These are phyloP conservation scores for Saturnispora saitoi DNA, from an alignment of 805 yeast genomes.

Conservation along the genomic window DNA sequence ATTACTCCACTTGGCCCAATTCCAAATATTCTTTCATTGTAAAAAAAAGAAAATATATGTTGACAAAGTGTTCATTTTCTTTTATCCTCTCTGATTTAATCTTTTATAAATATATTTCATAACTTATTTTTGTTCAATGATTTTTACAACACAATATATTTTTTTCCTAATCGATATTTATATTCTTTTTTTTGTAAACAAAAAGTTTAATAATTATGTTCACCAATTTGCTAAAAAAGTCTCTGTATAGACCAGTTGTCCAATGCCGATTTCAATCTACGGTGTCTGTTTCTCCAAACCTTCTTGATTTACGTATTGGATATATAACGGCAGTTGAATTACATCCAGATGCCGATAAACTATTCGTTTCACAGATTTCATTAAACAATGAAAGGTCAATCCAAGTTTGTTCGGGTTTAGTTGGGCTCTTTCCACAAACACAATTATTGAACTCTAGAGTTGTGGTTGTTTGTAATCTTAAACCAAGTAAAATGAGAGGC, in stretches of 20 bases:
- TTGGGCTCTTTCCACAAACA: conserved; percentile 33
- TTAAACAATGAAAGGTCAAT: conserved; percentile 8
- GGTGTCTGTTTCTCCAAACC: conserved; percentile 14
- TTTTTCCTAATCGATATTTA: no score
- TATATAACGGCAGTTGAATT: conserved; percentile 34
- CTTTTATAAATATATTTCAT: neutral
- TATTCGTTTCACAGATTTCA: conserved; percentile 46
- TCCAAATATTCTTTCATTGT: conserved; percentile 56
- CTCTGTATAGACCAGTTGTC: neutral
- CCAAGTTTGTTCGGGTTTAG: conserved; percentile 55
- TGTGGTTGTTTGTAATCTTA: conserved; percentile 49
- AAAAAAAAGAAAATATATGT: conserved; percentile 1
- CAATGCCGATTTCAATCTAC: conserved; percentile 5
- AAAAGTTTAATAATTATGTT: neutral
- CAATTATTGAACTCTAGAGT: conserved; percentile 35
- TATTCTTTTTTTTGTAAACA: no score
- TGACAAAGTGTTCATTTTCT: neutral
- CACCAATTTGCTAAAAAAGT: neutral
- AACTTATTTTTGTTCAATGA: neutral
- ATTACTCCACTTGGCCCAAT: conserved; percentile 87
- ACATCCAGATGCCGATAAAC: conserved; percentile 52
- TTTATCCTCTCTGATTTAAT: neutral
- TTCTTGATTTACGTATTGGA: conserved; percentile 36
- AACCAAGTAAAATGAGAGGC: conserved; percentile 57
- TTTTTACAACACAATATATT: no score